Evolutionary conservation across 176 grass and related monocot species (phyloP).

Genomic region (Aegilops umbellulata): DNA sequence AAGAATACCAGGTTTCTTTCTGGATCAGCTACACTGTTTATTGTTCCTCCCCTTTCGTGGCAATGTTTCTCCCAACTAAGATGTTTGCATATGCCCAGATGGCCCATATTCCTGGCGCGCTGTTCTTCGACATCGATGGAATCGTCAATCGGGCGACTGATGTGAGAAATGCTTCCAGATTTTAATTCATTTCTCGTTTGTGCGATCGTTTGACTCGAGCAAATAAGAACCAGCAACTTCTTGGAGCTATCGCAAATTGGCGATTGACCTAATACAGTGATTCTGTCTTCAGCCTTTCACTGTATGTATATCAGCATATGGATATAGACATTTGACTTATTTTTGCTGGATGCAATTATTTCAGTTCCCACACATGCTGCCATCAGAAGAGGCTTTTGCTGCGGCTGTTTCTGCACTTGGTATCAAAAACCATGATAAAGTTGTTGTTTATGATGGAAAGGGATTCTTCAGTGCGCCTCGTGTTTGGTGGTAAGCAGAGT

Average conservation of each 20-base stretch:
- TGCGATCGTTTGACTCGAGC: background rate
- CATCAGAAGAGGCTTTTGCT: conserved; percentile 78
- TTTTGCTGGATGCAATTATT: background rate
- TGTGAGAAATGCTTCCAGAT: conserved; percentile 49
- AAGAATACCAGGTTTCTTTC: conserved; percentile 82
- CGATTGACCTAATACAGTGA: background rate
- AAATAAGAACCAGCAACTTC: background rate
- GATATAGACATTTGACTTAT: background rate
- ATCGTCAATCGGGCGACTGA: conserved; percentile 60
- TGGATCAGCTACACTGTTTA: background rate
- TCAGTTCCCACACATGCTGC: conserved; percentile 93
- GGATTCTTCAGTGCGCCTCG: conserved; percentile 76
- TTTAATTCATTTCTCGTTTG: background rate
- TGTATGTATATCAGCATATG: background rate
- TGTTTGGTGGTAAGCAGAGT: conserved; percentile 84
- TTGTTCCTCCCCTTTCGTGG: conserved; percentile 5
- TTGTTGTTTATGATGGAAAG: conserved; percentile 93
- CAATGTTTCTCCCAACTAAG: conserved; percentile 28
- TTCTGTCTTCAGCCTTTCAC: background rate
- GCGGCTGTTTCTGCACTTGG: conserved; percentile 67
- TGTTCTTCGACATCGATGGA: conserved; percentile 82
- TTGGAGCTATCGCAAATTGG: background rate
- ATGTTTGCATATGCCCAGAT: conserved; percentile 49
- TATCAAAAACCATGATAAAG: conserved; percentile 66
- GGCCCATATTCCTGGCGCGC: conserved; percentile 67